Evolutionary conservation across 331 rosid genomes (phyloP).

Genomic region (Quercus phellos): DNA sequence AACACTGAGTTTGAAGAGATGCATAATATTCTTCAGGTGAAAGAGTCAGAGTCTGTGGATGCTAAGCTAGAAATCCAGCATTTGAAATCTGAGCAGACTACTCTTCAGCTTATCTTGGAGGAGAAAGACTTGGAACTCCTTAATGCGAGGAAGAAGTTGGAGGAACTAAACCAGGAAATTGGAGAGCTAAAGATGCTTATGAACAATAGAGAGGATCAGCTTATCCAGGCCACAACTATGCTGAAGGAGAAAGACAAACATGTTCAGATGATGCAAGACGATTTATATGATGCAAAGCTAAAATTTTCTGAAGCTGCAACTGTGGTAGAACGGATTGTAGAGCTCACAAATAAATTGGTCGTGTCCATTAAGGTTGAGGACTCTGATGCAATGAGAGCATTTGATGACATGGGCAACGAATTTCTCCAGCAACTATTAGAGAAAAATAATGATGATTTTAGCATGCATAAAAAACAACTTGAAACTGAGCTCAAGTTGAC

Average conservation of each 20-base stretch:
- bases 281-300: conserved; percentile 49
- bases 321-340: conserved; percentile 56
- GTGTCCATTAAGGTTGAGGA: conserved; percentile 53
- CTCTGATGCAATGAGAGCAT: not conserved
- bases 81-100: conserved; percentile 66
- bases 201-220: conserved; percentile 65
- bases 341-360: conserved; percentile 69
- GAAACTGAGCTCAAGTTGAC: conserved; percentile 64
- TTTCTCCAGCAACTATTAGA: conserved; percentile 29
- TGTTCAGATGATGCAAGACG: conserved; percentile 44
- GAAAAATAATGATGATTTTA: conserved; percentile 39
- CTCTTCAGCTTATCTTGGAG: conserved; percentile 60
- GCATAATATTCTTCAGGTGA: conserved; percentile 48
- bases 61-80: conserved; percentile 81
- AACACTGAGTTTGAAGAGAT: conserved; percentile 39
- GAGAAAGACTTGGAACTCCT: conserved; percentile 81
- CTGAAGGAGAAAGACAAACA: conserved; percentile 80
- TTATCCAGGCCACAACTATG: conserved; percentile 59
- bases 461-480: conserved; percentile 53
- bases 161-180: conserved; percentile 54
- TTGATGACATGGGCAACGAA: conserved; percentile 30
- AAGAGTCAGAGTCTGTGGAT: conserved; percentile 64
- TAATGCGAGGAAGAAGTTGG: conserved; percentile 58
- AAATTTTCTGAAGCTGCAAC: conserved; percentile 67
- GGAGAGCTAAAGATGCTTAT: conserved; percentile 63